These are phyloP conservation scores for Ustilago lituana DNA, from an alignment of 1,284 basidiomycete species.

Conservation along the genomic window DNA sequence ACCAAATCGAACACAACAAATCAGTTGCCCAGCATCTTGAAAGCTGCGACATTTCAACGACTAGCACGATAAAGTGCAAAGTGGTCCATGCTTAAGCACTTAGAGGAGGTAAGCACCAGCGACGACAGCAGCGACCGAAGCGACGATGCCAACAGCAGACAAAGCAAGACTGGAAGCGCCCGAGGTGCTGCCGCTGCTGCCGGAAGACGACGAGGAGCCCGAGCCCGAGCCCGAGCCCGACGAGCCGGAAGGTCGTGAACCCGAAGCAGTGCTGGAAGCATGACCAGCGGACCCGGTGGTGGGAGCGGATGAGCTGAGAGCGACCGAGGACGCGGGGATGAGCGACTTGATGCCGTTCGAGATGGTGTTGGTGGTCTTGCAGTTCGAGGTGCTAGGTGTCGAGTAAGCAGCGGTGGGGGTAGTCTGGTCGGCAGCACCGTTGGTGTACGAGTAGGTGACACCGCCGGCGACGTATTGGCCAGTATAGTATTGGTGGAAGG, in stretches of 20 bases:
- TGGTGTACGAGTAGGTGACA: slow-evolving; percentile 50
- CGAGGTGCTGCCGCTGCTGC: slow-evolving; percentile 12
- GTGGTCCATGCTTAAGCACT: slow-evolving; percentile 5
- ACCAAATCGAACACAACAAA: too few relatives aligned
- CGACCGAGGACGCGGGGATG: slow-evolving; percentile 15
- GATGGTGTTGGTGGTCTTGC: slow-evolving; percentile 43
- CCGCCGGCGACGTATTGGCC: slow-evolving; percentile 52
- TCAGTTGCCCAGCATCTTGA: too few relatives aligned
- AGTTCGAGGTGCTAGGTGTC: slow-evolving; percentile 56
- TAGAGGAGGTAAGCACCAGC: slow-evolving; percentile 54
- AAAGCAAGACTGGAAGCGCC: slow-evolving; percentile 24
- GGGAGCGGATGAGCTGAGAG: slow-evolving; percentile 9
- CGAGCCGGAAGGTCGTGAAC: slow-evolving; percentile 4
- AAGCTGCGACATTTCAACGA: too few relatives aligned
- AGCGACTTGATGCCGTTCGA: slow-evolving; percentile 53
- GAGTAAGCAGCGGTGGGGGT: slow-evolving; percentile 61
- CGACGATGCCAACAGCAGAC: slow-evolving; percentile 36
- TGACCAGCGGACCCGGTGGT: slow-evolving; percentile 10
- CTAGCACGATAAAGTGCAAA: too few relatives aligned
- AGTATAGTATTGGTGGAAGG: slow-evolving; percentile 61
- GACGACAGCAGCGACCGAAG: slow-evolving; percentile 34
- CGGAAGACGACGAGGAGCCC: slow-evolving; percentile 1
- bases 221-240: slow-evolving; percentile 2
- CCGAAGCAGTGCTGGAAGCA: slow-evolving; percentile 9
- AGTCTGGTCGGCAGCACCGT: slow-evolving; percentile 51